Base-by-base conservation (phyloP, 1,284 basidiomycete genomes). In the Leccinum pachyderme region DNA sequence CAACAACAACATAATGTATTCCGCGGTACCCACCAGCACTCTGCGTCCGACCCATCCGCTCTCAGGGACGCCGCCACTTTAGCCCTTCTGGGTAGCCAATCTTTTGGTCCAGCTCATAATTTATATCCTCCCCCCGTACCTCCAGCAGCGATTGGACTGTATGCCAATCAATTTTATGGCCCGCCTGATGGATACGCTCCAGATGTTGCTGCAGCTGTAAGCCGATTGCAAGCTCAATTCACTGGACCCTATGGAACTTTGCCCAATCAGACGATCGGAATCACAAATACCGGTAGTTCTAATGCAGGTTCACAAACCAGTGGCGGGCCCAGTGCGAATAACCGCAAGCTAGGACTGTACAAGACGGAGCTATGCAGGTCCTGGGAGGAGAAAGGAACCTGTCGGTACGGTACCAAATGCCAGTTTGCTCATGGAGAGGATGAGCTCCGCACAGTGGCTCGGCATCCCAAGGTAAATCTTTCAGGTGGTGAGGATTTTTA, bases 321-420 rank as follows among this genome's bases (percentile, higher is more conserved):
- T 35, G 72, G 75, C 50, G 91, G 91, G 0, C 91, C 91, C 7
- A 92, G 89, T 58, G 87, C 90, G 4, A 93, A 92, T 72, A 95
- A 94, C 66, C 81, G 89, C 61, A 95, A 95, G 75, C 72, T 91
- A 32, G 90, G 89, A 24, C 69, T 95, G 47, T 95, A 95, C 80
- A 95, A 95, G 80, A 95, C 93, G 0, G 93, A 95, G 69, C 65
- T 95, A 33, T 95, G 93, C 73, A 79, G 93, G 59, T 93, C 91
- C 69, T 95, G 93, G 92, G 93, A 94, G 70, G 93, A 95, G 74
- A 93, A 93, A 68, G 91, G 92, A 2, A 77, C 79, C n/a, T 95
- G 93, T 71, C 81, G 91, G 45, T 95, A 95, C 64, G 89, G 87
- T 8, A 72, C 82, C 37, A 94, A 93, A 72, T 94, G 92, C 67